A percentile compares a stretch with the other conserved stretches of the same genome.
Evolutionary conservation across 2,329 filamentous ascomycete species (phyloP).

Genomic region (Sphaerulina vaccinii): DNA sequence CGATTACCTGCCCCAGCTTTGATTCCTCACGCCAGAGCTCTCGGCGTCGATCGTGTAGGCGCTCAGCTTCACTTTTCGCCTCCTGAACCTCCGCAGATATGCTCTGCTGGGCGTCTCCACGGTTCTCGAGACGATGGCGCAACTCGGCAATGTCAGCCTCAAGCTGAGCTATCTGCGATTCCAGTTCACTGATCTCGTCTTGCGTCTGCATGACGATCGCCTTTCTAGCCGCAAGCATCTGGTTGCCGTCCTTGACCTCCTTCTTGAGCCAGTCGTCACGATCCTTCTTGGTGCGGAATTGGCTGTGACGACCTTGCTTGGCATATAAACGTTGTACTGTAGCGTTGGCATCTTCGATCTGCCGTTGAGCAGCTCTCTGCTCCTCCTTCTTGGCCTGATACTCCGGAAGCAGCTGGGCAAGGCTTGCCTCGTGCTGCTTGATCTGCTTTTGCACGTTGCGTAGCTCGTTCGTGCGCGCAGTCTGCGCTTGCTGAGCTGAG

Average conservation of each 20-base stretch:
- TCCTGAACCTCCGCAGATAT: conserved; percentile 72
- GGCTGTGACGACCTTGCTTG: conserved; percentile 85
- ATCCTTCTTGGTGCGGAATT: conserved; percentile 84
- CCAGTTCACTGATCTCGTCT: conserved; percentile 74
- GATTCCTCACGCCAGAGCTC: conserved; percentile 86
- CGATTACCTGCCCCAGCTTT: conserved; percentile 74
- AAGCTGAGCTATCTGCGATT: conserved; percentile 67
- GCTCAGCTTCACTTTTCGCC: conserved; percentile 76
- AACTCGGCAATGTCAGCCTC: conserved; percentile 71
- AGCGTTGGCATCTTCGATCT: conserved; percentile 74
- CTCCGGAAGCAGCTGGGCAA: conserved; percentile 71
- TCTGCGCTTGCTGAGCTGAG: conserved; percentile 69
- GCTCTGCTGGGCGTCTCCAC: conserved; percentile 69
- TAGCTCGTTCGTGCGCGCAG: conserved; percentile 69
- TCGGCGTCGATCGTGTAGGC: conserved; percentile 81
- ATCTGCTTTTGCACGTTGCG: conserved; percentile 72
- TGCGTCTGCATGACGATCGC: conserved; percentile 79
- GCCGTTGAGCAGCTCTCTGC: conserved; percentile 68
- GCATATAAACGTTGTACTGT: conserved; percentile 76
- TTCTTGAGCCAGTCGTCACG: conserved; percentile 78
- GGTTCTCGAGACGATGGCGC: conserved; percentile 72
- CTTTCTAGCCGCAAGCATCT: conserved; percentile 74
- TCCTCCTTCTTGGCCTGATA: conserved; percentile 71
- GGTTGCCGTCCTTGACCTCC: conserved; percentile 77
- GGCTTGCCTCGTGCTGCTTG: conserved; percentile 69